Conservation (phyloP, 2,329 filamentous ascomycete species). For the Aspergillus sp. region DNA sequence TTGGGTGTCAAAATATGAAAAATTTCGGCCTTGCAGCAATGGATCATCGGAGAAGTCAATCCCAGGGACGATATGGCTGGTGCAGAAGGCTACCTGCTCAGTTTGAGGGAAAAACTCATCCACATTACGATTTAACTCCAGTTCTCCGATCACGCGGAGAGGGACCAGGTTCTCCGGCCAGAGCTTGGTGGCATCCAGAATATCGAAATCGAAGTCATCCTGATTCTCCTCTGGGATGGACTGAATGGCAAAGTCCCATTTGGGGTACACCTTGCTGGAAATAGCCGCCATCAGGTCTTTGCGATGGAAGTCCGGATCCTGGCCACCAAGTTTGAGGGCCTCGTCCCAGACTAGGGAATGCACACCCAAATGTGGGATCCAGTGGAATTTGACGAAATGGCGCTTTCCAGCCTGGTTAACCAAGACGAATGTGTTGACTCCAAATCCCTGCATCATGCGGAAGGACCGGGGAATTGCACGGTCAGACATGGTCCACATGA, state of each 20-base stretch:
- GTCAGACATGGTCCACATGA: constrained; percentile 27
- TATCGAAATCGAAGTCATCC: constrained; percentile 75
- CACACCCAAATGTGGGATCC: constrained; percentile 26
- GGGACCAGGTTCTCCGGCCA: constrained; percentile 75
- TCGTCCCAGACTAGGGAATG: constrained; percentile 50
- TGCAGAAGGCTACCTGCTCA: constrained; percentile 77
- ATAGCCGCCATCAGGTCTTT: constrained; percentile 71
- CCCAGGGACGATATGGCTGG: constrained; percentile 68
- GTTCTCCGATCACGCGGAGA: constrained; percentile 66
- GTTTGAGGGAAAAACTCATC: constrained; percentile 78
- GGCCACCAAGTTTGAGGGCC: constrained; percentile 62
- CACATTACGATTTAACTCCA: constrained; percentile 70
- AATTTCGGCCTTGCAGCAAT: constrained; percentile 64
- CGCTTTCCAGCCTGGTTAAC: constrained; percentile 27
- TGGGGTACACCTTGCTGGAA: constrained; percentile 61
- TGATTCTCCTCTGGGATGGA: constrained; percentile 61
- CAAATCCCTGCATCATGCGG: constrained; percentile 32
- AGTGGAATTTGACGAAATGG: constrained; percentile 30
- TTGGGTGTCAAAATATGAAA: constrained; percentile 49
- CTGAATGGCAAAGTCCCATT: constrained; percentile 79
- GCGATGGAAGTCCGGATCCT: constrained; percentile 74
- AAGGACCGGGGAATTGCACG: constrained; percentile 29
- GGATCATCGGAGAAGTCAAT: constrained; percentile 72
- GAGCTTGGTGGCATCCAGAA: constrained; percentile 75
- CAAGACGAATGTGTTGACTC: constrained; percentile 28